These are phyloP conservation scores for Periconia digitata DNA, from an alignment of 2,329 filamentous ascomycete genomes.

Conservation along the genomic window DNA sequence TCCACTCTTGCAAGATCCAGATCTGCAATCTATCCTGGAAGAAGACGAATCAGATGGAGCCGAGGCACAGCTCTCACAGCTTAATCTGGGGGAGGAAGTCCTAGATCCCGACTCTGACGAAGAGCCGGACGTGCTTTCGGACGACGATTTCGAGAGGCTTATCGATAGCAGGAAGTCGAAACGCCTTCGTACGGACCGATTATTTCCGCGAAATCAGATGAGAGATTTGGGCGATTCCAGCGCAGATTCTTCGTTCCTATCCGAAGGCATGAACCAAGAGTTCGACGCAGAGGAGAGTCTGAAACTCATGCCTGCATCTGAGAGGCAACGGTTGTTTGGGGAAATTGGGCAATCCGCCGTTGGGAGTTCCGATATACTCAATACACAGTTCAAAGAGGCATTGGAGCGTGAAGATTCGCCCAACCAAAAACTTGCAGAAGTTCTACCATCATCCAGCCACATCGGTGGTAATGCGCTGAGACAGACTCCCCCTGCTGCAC, in stretches of 20 bases:
- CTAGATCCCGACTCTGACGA: slow-evolving; percentile 30
- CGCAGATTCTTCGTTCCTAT: slow-evolving; percentile 40
- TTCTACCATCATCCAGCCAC: slow-evolving; percentile 9
- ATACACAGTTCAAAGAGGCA: slow-evolving; percentile 30
- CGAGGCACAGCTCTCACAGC: slow-evolving; percentile 41
- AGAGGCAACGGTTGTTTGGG: slow-evolving; percentile 56
- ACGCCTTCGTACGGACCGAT: slow-evolving; percentile 45
- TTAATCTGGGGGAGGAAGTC: slow-evolving; percentile 56
- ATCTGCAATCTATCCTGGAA: slow-evolving; percentile 46
- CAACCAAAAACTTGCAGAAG: slow-evolving; percentile 6
- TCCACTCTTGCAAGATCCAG: slow-evolving; percentile 15
- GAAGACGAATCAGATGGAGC: slow-evolving; percentile 65
- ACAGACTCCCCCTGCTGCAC: slow-evolving; percentile 1
- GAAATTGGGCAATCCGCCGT: slow-evolving; percentile 61
- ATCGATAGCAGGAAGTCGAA: slow-evolving; percentile 47
- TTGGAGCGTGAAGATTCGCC: slow-evolving; percentile 24
- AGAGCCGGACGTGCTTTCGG: slow-evolving; percentile 29
- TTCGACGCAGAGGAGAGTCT: slow-evolving; percentile 29
- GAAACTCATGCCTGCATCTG: slow-evolving; percentile 23
- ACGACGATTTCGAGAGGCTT: slow-evolving; percentile 32
- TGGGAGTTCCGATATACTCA: slow-evolving; percentile 54
- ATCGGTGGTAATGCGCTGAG: slow-evolving; percentile 13
- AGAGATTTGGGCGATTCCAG: slow-evolving; percentile 43
- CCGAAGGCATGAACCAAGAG: slow-evolving; percentile 24
- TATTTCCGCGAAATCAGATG: slow-evolving; percentile 42